Base-by-base conservation (phyloP, 257 asterid genomes). In the Coffea canephora region DNA sequence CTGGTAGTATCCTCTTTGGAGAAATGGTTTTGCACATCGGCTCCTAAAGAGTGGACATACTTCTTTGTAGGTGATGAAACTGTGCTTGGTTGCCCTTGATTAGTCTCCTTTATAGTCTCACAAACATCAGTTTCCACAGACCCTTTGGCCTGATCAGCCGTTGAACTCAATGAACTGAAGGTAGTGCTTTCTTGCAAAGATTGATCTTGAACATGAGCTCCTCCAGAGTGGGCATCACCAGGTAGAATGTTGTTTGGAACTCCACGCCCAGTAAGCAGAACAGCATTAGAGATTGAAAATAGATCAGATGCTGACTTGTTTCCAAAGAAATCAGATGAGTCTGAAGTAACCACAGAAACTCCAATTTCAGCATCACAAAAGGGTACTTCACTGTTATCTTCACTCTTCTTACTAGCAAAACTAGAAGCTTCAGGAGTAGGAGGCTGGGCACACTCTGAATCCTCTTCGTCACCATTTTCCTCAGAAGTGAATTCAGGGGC, bases 401-500 rank as follows among this genome's bases (percentile, higher is more conserved):
- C 87, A 74, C 79, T 39, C 49, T 77, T 81, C 77, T 82, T 87
- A 39, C 66, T 77, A 77, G 78, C 34, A 75, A 71, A 69, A 67
- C 34, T 69, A 72, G 80, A 46, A 76, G 85, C 85, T 43, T 49
- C 57, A 82, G 78, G 88, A 31, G 74, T 75, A 77, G 84, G 78
- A 74, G 88, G 57, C 34, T 71, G 64, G 31, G 64, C 5, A 78
- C 49, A n/a, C 73, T 86, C 78, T 81, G 77, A 76, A 64, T 69
- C 71, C 73, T 81, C 90, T 69, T 82, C 96, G 59, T 64, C 65
- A 45, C 80, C 85, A 41, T 72, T 76, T 69, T 86, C 92, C 76
- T 89, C 94, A 23, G 74, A 71, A 54, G 83, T 73, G 82, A 93
- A 91, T 52, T 91, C 96, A 27, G 95, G 97, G 86, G 92, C 91